Conservation (phyloP, 495 filamentous ascomycete species). For the Aspergillus wentii region DNA sequence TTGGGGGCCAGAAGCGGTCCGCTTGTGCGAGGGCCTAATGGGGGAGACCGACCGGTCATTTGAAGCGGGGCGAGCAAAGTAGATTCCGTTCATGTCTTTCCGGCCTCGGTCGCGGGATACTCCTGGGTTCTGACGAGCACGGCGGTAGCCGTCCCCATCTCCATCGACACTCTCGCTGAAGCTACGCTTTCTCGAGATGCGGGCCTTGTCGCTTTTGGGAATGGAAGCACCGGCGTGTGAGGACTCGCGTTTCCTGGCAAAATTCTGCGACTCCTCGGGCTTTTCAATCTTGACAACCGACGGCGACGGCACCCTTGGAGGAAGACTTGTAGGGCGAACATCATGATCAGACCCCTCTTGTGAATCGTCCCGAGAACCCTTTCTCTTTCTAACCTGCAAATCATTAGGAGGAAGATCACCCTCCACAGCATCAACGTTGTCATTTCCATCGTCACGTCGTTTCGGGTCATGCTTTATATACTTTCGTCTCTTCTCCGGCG, state of each 20-base stretch:
- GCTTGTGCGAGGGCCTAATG: constrained; percentile 49
- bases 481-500: constrained; percentile 64
- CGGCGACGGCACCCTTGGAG: constrained; percentile 12
- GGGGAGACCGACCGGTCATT: constrained; percentile 63
- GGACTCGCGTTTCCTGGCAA: constrained; percentile 16
- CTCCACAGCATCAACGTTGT: constrained; percentile 37
- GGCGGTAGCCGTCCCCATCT: constrained; percentile 22
- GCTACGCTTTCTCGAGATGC: constrained; percentile 33
- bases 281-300: constrained; percentile 36
- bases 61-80: constrained; percentile 25
- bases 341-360: constrained; percentile 16
- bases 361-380: constrained; percentile 23
- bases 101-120: constrained; percentile 17
- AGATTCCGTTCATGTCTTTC: constrained; percentile 19
- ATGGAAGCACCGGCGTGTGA: constrained; percentile 13
- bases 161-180: constrained; percentile 38
- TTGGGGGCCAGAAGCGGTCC: constrained; percentile 60
- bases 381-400: constrained; percentile 29
- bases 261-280: constrained; percentile 23
- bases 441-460: constrained; percentile 48
- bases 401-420: constrained; percentile 18
- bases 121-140: constrained; percentile 17
- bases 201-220: constrained; percentile 15
- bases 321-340: constrained; percentile 11
- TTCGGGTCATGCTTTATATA: constrained; percentile 59